These are phyloP conservation scores for Canavalia ensiformis DNA, from an alignment of 306 rosid species.

Conservation along the genomic window DNA sequence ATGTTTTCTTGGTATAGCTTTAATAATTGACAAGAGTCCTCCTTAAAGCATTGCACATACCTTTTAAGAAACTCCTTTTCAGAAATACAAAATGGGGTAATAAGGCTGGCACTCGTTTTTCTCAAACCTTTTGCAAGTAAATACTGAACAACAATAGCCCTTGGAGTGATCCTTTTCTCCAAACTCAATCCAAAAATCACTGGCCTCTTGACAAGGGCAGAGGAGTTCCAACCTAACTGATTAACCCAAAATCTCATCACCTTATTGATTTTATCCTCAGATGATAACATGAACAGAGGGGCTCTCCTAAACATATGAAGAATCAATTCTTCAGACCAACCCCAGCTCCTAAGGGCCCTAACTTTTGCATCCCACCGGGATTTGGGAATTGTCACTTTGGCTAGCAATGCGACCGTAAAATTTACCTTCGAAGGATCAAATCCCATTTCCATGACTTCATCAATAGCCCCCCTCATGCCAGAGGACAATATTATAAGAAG, in stretches of 20 bases:
- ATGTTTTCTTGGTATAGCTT: not conserved
- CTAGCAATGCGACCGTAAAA: conserved; percentile 43
- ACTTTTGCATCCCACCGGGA: conserved; percentile 57
- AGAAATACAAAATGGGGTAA: not conserved
- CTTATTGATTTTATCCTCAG: not conserved
- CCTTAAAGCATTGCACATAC: not conserved
- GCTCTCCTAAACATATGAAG: not conserved
- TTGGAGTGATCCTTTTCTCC: conserved; percentile 62
- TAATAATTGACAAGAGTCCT: not conserved
- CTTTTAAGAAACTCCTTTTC: not conserved
- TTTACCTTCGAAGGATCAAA: conserved; percentile 41
- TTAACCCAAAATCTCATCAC: conserved; percentile 7
- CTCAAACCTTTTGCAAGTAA: conserved; percentile 54
- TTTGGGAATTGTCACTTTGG: conserved; percentile 37
- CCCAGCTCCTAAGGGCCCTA: conserved; percentile 31
- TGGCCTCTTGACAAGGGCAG: conserved; percentile 17
- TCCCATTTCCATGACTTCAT: conserved; percentile 21
- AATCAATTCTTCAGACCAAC: not conserved
- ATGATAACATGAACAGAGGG: not conserved
- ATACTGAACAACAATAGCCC: conserved; percentile 51
- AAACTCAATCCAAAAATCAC: conserved; percentile 41
- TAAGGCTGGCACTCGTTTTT: not conserved
- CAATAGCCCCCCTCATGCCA: not conserved
- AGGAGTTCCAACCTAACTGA: conserved; percentile 8
- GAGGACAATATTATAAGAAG: not conserved